Base-by-base conservation (phyloP, 2,329 filamentous ascomycete genomes). In the Fonsecaea multimorphosa region DNA sequence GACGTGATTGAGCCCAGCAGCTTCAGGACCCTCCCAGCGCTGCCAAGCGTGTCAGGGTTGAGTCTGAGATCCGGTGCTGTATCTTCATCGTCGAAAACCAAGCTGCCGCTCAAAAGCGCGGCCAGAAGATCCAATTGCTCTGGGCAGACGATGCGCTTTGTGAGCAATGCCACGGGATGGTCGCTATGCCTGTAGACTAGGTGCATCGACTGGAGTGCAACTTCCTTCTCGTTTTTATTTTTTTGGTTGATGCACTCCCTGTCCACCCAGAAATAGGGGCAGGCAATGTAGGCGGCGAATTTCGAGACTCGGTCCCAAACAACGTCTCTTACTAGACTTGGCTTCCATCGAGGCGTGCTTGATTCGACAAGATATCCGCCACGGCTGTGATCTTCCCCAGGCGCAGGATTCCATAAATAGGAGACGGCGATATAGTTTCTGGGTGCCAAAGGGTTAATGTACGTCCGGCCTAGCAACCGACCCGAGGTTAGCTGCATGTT, bases 191-290 rank as follows among this genome's bases (percentile, higher is more conserved):
- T 16, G 36, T 62, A 62, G 32, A 62, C 31, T 6, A 51, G 32
- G 34, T 62, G 3, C 59, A 62, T 62, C 16, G 51, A 62, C 27
- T 62, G 59, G 8, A 62, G 56, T 7, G 59, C 59, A 24, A 62
- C 24, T n/a, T 55, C 29, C 16, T 55, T 19, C 31, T 54, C 51
- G 36, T 40, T 29, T 19, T 51, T n/a, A 24, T 62, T 51, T 22
- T 62, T 22, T 36, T 62, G 59, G 24, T 62, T 24, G 36, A 62
- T 51, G 29, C 59, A 62, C 34, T 62, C 40, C 24, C 36, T 49
- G 51, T 62, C 59, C 34, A 62, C 7, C 59, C 59, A 62, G 32
- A 62, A 62, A 38, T 56, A 16, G 1, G 24, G 12, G 19, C 27
- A 34, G 14, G 4, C 38, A 6, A 40, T n/a, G 38, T 40, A 40